Conservation (phyloP, 768 basidiomycete genomes). For the Lactifluus volemus region DNA sequence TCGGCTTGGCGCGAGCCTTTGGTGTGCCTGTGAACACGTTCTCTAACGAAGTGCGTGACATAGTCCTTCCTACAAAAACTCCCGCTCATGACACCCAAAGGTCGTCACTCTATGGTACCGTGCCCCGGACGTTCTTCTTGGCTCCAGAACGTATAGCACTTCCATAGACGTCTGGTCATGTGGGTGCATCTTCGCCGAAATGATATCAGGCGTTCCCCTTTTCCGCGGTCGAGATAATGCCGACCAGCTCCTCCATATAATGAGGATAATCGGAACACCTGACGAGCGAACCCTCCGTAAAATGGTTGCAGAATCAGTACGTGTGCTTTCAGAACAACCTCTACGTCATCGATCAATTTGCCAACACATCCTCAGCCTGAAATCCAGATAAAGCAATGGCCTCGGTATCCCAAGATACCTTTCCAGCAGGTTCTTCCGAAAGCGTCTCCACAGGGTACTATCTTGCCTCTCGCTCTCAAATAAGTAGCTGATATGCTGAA, state of each 20-base stretch:
- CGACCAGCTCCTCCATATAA: constrained; percentile 96
- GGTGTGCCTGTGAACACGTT: constrained; percentile 99
- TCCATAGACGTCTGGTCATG: constrained; percentile 99
- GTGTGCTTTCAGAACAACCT: constrained; percentile 24
- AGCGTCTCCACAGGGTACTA: constrained; percentile 70
- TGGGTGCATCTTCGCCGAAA: constrained; percentile 98
- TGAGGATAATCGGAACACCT: constrained; percentile 94
- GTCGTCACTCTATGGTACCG: constrained; percentile 99
- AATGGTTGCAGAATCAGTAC: constrained; percentile 82
- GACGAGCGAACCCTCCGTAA: constrained; percentile 81
- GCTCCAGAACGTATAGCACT: constrained; percentile 94
- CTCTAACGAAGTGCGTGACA: constrained; percentile 72
- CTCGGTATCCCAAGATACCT: constrained; percentile 77
- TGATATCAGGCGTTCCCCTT: constrained; percentile 95
- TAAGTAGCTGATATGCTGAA: not conserved
- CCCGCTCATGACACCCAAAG: constrained; percentile 31
- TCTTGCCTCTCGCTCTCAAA: not conserved
- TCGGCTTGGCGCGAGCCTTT: constrained; percentile 94
- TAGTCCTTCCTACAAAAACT: not conserved
- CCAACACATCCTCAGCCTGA: constrained; percentile 51
- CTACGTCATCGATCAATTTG: not conserved
- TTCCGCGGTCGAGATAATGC: constrained; percentile 97
- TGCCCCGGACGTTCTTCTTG: constrained; percentile 94
- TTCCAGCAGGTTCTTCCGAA: constrained; percentile 77
- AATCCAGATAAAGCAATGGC: constrained; percentile 74